phyloP scores from a whole-genome alignment of 2,329 filamentous ascomycete species.

The Beauveria australis region DNA sequence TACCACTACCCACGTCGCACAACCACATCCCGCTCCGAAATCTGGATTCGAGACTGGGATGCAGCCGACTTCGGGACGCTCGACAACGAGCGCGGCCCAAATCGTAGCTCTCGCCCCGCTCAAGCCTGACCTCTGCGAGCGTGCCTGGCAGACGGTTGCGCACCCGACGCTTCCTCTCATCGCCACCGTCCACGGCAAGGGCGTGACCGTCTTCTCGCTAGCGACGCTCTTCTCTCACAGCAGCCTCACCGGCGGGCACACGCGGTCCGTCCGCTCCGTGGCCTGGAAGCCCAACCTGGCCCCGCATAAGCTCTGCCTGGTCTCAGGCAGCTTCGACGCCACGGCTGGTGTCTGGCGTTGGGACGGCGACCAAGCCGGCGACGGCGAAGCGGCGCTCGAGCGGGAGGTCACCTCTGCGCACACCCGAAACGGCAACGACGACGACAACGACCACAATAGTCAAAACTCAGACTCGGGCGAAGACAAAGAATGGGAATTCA shows the following conservation, averaged over 20 bases:
- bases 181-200: slow-evolving; percentile 81
- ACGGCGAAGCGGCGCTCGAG: slow-evolving; percentile 4
- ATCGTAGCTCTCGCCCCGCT: slow-evolving; percentile 42
- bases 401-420: slow-evolving; percentile 4
- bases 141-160: slow-evolving; percentile 78
- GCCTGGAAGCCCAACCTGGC: slow-evolving; percentile 76
- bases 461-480: slow-evolving; percentile 44
- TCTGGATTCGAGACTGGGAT: not conserved
- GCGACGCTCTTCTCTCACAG: slow-evolving; percentile 71
- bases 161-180: slow-evolving; percentile 83
- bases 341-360: slow-evolving; percentile 79
- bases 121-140: slow-evolving; percentile 52
- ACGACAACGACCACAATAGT: slow-evolving; percentile 15
- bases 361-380: slow-evolving; percentile 36
- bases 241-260: slow-evolving; percentile 77
- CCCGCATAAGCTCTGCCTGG: slow-evolving; percentile 62
- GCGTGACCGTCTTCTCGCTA: slow-evolving; percentile 83
- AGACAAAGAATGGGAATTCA: slow-evolving; percentile 85
- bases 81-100: slow-evolving; percentile 13
- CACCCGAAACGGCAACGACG: slow-evolving; percentile 14
- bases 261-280: slow-evolving; percentile 75
- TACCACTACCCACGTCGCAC: not conserved
- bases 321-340: slow-evolving; percentile 89
- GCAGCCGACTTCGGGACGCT: slow-evolving; percentile 14
- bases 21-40: not conserved